Percentiles rank a stretch among this genome's conserved stretches.
phyloP scores from a whole-genome alignment of 2,329 filamentous ascomycete species.

The Cladosporium sp. region DNA sequence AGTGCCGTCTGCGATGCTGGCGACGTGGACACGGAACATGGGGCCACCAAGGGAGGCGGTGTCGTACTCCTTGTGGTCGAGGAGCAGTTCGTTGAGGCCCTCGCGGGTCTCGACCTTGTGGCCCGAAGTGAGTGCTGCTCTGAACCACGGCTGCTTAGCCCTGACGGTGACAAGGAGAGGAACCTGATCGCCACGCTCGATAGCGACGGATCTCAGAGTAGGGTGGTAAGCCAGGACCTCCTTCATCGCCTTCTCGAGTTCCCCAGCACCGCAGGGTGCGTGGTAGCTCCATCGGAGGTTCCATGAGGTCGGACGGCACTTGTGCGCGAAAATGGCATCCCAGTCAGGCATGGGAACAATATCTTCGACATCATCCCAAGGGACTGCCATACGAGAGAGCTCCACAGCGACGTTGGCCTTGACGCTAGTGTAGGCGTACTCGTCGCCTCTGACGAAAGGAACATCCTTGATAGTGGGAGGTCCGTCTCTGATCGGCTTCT shows the following conservation, averaged over 20 bases:
- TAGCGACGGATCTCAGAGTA: conserved; percentile 27
- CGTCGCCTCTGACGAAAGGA: conserved; percentile 24
- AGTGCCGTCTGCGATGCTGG: conserved; percentile 24
- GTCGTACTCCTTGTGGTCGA: conserved; percentile 27
- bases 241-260: conserved; percentile 25
- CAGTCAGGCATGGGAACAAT: conserved; percentile 30
- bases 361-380: conserved; percentile 32
- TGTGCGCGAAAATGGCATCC: conserved; percentile 30
- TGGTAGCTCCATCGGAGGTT: conserved; percentile 30
- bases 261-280: conserved; percentile 19
- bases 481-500: conserved; percentile 22
- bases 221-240: conserved; percentile 27
- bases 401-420: conserved; percentile 22
- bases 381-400: conserved; percentile 23
- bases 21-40: conserved; percentile 27
- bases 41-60: conserved; percentile 26
- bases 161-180: conserved; percentile 27
- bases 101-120: conserved; percentile 27
- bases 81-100: conserved; percentile 24
- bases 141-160: conserved; percentile 24
- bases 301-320: conserved; percentile 27
- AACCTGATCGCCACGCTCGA: conserved; percentile 23
- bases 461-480: conserved; percentile 28
- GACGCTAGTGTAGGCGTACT: conserved; percentile 21
- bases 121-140: conserved; percentile 26